Conservation (phyloP, 2,329 filamentous ascomycete genomes). For the Chalaropsis thielavioides region DNA sequence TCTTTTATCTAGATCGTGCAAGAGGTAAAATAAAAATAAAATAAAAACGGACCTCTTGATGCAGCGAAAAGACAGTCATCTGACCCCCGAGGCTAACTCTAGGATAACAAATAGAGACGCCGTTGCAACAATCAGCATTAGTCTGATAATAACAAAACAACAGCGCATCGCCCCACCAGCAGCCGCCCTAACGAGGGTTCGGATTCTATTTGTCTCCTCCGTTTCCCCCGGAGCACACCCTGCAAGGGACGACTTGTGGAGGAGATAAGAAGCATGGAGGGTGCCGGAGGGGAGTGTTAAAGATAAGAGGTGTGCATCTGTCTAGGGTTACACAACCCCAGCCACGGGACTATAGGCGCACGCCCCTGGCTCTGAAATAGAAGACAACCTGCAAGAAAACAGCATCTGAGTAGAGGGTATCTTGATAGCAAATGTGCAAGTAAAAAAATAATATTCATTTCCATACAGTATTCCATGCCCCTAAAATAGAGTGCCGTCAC, state of each 20-base stretch:
- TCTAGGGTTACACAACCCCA: slow-evolving; percentile 9
- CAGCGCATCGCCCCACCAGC: background rate
- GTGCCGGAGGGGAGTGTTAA: background rate
- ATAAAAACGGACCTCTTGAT: no score
- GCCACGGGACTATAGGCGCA: background rate
- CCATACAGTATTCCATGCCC: background rate
- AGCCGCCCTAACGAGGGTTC: background rate
- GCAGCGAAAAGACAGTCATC: background rate
- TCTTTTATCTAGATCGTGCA: background rate
- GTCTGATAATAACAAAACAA: background rate
- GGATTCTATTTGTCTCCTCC: background rate
- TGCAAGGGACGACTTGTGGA: slow-evolving; percentile 6
- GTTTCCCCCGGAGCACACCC: background rate
- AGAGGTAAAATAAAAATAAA: background rate
- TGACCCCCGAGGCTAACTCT: background rate
- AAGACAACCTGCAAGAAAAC: no score
- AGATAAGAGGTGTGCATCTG: slow-evolving; percentile 4
- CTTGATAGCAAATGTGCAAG: background rate
- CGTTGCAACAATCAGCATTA: background rate
- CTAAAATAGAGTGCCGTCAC: slow-evolving; percentile 69
- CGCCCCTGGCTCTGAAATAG: no score
- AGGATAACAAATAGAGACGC: background rate
- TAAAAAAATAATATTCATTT: background rate
- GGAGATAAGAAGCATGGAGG: slow-evolving; percentile 5
- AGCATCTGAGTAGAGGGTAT: no score